These are phyloP conservation scores for Dendrocalamus latiflorus DNA, from an alignment of 202 grass and related monocot species.

Conservation along the genomic window DNA sequence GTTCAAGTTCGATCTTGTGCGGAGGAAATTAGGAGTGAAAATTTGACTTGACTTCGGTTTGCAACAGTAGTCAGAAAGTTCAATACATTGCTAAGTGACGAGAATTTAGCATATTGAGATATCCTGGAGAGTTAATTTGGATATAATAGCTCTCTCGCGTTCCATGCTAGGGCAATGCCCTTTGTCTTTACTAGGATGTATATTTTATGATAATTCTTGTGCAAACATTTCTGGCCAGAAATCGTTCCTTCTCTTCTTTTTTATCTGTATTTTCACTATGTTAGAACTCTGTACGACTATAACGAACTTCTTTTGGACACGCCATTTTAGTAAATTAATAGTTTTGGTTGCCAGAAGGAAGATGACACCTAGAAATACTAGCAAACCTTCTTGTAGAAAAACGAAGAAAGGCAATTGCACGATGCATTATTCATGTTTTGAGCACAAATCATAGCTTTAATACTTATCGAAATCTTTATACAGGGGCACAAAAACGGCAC, in stretches of 20 bases:
- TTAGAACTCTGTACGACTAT: not conserved
- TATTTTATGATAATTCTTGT: not conserved
- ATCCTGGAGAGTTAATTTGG: not conserved
- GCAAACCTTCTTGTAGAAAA: not conserved
- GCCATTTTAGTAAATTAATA: not conserved
- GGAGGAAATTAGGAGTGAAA: slow-evolving; percentile 2
- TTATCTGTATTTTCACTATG: not conserved
- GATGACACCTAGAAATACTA: not conserved
- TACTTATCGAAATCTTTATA: not conserved
- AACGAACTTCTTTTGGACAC: not conserved
- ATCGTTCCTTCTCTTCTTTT: not conserved
- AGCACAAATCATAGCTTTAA: not conserved
- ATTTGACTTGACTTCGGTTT: slow-evolving; percentile 23
- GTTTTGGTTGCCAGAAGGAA: not conserved
- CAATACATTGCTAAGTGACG: not conserved
- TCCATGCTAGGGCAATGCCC: not conserved
- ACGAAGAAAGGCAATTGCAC: not conserved
- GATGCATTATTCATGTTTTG: not conserved
- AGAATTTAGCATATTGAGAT: not conserved
- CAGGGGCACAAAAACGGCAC: not conserved
- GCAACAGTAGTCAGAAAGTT: slow-evolving; percentile 14
- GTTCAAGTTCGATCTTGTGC: slow-evolving; percentile 12
- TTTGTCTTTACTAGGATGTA: not conserved
- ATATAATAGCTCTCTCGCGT: not conserved
- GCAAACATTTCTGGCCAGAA: not conserved